Base-by-base conservation (phyloP, 2,329 filamentous ascomycete genomes). In the Atkinsonella hypoxylon region DNA sequence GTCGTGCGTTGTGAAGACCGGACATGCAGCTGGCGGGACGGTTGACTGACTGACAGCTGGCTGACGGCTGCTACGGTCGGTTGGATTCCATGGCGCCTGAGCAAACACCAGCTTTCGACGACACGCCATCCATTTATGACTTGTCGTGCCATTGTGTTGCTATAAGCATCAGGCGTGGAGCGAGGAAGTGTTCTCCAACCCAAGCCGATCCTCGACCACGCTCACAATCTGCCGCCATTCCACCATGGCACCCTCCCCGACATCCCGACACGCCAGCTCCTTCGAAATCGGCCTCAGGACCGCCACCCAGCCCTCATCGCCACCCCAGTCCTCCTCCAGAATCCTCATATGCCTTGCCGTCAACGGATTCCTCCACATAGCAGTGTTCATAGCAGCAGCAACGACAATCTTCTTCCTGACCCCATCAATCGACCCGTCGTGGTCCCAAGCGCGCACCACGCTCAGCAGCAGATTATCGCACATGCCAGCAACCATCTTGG, bases 391-490 rank as follows among this genome's bases (percentile, higher is more conserved):
- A 31, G 85, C 82, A 1, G 84, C 83, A 2, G 86, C 86, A 0
- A 91, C 85, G 1, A 93, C 60, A 36, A 95, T 88, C 55, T 83
- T 84, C 64, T 75, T 79, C 48, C 62, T 65, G 6, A 42, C 47
- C 15, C 62, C 66, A 53, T 85, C 81, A 7, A 84, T 69, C 15
- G 73, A 62, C 0, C 81, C 80, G n/a, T 74, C 75, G 0, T 82
- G 83, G 66, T 97, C 91, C 93, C 91, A 98, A 0, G 91, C 91
- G 18, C 91, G 75, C 38, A 93, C 76, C 0, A 93, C 84, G 45
- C 70, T 75, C 13, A 81, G 84, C 5, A 96, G 65, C 7, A 97
- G 70, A 51, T 85, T 84, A 60, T 95, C 89, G 42, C 81, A 82
- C 55, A 94, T 74, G 0, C 93, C 93, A 22, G 78, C 77, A 0